Conservation (phyloP, 345 rosid species). For the Salix viminalis region DNA sequence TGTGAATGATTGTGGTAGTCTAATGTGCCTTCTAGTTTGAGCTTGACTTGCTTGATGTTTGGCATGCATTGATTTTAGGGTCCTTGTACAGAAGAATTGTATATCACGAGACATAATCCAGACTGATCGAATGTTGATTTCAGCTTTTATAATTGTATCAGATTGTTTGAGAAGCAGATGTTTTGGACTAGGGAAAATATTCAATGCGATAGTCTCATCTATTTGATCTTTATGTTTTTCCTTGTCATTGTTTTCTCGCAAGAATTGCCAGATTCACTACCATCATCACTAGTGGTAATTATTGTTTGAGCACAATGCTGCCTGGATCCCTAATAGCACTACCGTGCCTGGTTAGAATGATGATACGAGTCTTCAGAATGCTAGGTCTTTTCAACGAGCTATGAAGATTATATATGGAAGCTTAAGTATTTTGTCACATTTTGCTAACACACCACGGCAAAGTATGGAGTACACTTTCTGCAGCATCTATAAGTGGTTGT, state of each 20-base stretch:
- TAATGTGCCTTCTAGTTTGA: neutral
- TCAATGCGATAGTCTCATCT: neutral
- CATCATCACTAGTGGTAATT: neutral
- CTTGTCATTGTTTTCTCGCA: neutral
- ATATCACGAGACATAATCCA: neutral
- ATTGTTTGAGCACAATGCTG: neutral
- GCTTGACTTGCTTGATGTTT: neutral
- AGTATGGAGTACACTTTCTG: neutral
- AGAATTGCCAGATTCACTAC: neutral
- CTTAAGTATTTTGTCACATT: neutral
- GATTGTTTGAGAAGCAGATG: neutral
- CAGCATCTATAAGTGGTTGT: neutral
- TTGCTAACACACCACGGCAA: neutral
- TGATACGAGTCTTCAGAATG: neutral
- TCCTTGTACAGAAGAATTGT: neutral
- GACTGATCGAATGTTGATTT: neutral
- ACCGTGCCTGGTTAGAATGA: neutral
- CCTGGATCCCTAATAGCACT: neutral
- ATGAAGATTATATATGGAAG: neutral
- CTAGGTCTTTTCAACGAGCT: neutral
- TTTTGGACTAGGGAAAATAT: neutral
- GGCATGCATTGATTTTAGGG: neutral
- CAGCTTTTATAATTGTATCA: neutral
- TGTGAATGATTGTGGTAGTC: neutral
- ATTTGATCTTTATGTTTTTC: neutral